phyloP scores from a whole-genome alignment of 192 early-diverging fungal species.

The Coemansia erecta region DNA sequence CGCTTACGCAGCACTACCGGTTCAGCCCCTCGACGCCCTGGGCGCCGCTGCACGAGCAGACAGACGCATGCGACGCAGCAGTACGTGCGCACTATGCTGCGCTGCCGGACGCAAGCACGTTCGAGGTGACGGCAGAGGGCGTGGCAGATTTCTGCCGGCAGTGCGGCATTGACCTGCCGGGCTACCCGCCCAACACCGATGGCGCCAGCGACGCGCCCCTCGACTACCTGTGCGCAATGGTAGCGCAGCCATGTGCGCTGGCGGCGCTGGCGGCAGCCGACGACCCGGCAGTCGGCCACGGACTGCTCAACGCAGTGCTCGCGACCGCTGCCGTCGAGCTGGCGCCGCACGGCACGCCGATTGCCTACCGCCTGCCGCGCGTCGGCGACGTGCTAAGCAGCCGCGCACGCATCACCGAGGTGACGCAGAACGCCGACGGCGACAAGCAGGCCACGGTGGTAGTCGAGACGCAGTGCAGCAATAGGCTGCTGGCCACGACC shows the following conservation, averaged over 20 bases:
- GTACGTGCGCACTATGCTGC: no score
- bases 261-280: conserved; percentile 71
- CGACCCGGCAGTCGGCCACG: conserved; percentile 76
- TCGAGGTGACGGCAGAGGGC: conserved; percentile 21
- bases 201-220: conserved; percentile 71
- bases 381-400: conserved; percentile 75
- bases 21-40: conserved; percentile 75
- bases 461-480: conserved; percentile 58
- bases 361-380: conserved; percentile 23
- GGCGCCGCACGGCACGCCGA: conserved; percentile 57
- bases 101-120: conserved; percentile 24
- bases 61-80: no score
- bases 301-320: conserved; percentile 81
- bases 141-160: conserved; percentile 87
- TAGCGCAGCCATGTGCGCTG: conserved; percentile 73
- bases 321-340: conserved; percentile 77
- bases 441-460: conserved; percentile 83
- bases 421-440: conserved; percentile 34
- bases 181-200: conserved; percentile 64
- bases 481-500: conserved; percentile 49
- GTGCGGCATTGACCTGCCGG: conserved; percentile 58
- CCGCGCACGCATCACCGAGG: conserved; percentile 67
- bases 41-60: conserved; percentile 70
- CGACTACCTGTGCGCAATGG: conserved; percentile 89
- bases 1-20: conserved; percentile 70